A percentile compares a stretch with the other conserved stretches of the same genome.
phyloP scores from a whole-genome alignment of 371 early-diverging fungal genomes.

The Mycotypha africana region DNA sequence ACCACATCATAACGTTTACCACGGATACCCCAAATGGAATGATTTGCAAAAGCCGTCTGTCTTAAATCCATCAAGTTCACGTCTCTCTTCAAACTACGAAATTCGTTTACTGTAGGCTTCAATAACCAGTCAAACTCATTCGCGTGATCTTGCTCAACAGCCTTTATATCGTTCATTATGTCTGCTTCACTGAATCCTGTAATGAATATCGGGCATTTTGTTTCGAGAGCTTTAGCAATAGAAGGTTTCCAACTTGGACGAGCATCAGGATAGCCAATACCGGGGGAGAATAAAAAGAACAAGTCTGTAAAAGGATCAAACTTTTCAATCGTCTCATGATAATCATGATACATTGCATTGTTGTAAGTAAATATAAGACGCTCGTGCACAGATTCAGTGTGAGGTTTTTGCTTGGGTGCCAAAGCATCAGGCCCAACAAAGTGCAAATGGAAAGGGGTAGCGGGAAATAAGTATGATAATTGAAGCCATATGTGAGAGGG shows the following conservation, averaged over 20 bases:
- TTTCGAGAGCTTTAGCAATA: constrained; percentile 63
- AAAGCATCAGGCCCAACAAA: constrained; percentile 81
- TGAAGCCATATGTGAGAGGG: constrained; percentile 78
- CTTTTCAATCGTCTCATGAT: constrained; percentile 41
- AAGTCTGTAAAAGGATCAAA: constrained; percentile 81
- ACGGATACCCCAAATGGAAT: constrained; percentile 81
- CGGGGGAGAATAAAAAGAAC: constrained; percentile 82
- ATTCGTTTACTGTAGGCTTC: constrained; percentile 64
- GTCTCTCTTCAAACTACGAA: constrained; percentile 72
- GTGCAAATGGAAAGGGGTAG: constrained; percentile 72
- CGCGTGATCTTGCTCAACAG: constrained; percentile 54
- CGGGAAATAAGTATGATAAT: constrained; percentile 73
- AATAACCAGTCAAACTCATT: constrained; percentile 76
- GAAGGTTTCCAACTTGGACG: constrained; percentile 72
- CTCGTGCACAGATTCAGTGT: constrained; percentile 36
- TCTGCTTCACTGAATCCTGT: constrained; percentile 76
- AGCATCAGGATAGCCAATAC: constrained; percentile 61
- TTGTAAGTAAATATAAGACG: constrained; percentile 50
- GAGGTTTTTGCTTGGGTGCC: constrained; percentile 47
- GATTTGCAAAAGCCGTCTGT: constrained; percentile 72
- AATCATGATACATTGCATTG: constrained; percentile 42
- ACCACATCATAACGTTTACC: constrained; percentile 81
- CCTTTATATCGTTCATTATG: constrained; percentile 56
- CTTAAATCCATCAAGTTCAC: constrained; percentile 70
- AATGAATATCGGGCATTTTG: constrained; percentile 77